phyloP scores from a whole-genome alignment of 352 stramenopile genomes.

The Globisporangium paddicum region DNA sequence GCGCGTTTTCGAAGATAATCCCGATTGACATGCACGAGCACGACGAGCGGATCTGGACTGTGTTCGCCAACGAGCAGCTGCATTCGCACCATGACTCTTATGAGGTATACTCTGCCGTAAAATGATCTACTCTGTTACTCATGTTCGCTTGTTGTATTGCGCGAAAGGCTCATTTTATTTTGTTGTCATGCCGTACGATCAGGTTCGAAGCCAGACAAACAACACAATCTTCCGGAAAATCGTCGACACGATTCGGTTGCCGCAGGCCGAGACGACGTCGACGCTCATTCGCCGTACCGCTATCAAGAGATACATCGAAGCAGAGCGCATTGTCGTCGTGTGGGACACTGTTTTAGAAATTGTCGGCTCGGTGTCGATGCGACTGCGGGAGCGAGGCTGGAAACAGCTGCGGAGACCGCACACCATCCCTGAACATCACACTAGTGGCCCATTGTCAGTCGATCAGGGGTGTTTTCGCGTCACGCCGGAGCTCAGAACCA shows the following conservation, averaged over 20 bases:
- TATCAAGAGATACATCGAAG: not conserved
- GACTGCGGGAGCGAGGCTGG: constrained; percentile 6
- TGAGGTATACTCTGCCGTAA: no score
- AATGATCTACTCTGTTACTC: no score
- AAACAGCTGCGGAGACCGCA: not conserved
- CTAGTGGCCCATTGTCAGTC: not conserved
- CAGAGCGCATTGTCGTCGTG: constrained; percentile 3
- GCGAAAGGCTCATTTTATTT: no score
- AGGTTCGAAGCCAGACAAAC: constrained; percentile 6
- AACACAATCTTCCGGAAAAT: constrained; percentile 7
- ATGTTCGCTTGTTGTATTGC: no score
- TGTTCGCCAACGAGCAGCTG: not conserved
- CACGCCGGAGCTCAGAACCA: not conserved
- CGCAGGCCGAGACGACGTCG: not conserved
- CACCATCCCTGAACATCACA: not conserved
- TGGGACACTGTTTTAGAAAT: constrained; percentile 9
- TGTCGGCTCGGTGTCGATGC: not conserved
- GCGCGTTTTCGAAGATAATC: not conserved
- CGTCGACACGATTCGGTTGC: constrained; percentile 4
- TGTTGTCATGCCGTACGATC: no score
- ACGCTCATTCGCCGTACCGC: constrained; percentile 8
- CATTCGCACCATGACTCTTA: not conserved
- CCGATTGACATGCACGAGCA: not conserved
- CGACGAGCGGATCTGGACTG: not conserved
- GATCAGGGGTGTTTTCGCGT: constrained; percentile 7